phyloP scores from a whole-genome alignment of 768 basidiomycete species.

The Psilocybe sp. region DNA sequence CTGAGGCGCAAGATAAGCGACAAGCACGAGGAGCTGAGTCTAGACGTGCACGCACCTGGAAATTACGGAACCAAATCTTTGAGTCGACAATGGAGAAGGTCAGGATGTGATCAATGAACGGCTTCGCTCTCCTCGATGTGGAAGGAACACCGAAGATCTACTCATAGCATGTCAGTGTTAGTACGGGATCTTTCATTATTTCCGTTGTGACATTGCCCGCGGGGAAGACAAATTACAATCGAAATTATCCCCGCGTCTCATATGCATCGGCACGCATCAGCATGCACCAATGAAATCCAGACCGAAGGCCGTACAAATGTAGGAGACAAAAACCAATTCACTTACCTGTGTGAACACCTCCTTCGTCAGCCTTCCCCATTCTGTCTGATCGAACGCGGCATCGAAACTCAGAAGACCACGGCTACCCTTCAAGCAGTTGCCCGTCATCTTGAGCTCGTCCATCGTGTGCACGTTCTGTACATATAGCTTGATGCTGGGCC shows the following conservation, averaged over 20 bases:
- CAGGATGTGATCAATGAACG: constrained; percentile 96
- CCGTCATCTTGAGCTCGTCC: constrained; percentile 99
- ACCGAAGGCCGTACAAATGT: too few relatives aligned
- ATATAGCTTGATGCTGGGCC: constrained; percentile 95
- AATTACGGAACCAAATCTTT: constrained; percentile 99
- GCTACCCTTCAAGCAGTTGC: constrained; percentile 96
- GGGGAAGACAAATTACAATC: too few relatives aligned
- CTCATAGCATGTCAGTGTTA: background rate
- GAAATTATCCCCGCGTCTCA: too few relatives aligned
- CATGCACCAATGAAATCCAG: too few relatives aligned
- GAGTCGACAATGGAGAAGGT: constrained; percentile 94
- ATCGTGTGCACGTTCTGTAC: constrained; percentile 99
- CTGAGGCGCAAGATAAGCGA: constrained; percentile 36
- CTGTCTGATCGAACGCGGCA: constrained; percentile 82
- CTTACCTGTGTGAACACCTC: constrained; percentile 92
- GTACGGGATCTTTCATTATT: constrained; percentile 1
- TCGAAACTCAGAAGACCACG: constrained; percentile 92
- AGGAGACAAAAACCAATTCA: constrained; percentile 10
- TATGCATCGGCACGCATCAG: too few relatives aligned
- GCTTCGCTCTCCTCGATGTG: constrained; percentile 87
- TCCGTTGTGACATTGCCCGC: background rate
- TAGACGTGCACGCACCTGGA: constrained; percentile 59
- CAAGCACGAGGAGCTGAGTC: constrained; percentile 1
- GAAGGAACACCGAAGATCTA: constrained; percentile 96
- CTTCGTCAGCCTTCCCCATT: constrained; percentile 84